These are phyloP conservation scores for Tillandsia leiboldiana DNA, from an alignment of 176 grass and related monocot species.

Conservation along the genomic window DNA sequence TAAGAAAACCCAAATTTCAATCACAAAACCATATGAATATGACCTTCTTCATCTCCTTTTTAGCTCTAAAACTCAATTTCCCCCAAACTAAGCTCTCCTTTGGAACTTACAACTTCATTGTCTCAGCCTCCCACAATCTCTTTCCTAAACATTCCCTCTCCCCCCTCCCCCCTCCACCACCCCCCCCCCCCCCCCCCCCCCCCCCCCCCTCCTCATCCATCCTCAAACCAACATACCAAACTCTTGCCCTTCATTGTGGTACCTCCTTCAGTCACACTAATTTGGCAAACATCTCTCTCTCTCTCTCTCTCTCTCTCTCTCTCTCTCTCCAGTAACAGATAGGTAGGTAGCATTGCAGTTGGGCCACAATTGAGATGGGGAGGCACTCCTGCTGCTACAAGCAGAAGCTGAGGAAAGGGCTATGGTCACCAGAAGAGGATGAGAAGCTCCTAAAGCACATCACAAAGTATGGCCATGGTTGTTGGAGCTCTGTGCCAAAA, in stretches of 20 bases:
- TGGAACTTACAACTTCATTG: background rate
- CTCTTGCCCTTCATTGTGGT: background rate
- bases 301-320: too few relatives aligned
- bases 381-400: slow-evolving; percentile 6
- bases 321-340: background rate
- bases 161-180: background rate
- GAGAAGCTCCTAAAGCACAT: slow-evolving; percentile 2
- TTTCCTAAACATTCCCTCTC: background rate
- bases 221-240: background rate
- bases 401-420: slow-evolving; percentile 5
- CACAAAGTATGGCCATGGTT: slow-evolving; percentile 2
- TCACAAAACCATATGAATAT: background rate
- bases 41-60: background rate
- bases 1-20: background rate
- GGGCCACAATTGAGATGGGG: background rate
- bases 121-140: background rate
- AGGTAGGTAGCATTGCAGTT: background rate
- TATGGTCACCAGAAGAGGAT: slow-evolving; percentile 1
- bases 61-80: background rate
- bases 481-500: slow-evolving; percentile 8
- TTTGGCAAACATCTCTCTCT: background rate
- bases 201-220: background rate
- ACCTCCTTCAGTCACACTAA: background rate
- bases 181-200: background rate
- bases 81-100: background rate